phyloP scores from a whole-genome alignment of 2,329 filamentous ascomycete genomes.

The Microsporum audouinii region DNA sequence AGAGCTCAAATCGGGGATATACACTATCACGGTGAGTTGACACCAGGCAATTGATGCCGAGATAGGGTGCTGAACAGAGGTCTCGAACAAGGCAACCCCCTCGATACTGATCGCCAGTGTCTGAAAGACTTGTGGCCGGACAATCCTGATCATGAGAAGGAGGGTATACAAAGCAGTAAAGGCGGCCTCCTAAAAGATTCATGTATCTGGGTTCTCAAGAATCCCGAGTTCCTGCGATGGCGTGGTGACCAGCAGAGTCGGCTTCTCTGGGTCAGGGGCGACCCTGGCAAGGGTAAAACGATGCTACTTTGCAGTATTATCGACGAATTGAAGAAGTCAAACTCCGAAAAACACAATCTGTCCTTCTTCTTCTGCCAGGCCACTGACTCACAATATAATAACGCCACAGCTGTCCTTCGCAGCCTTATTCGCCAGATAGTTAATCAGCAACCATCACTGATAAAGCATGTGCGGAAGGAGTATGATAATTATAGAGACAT shows the following conservation, averaged over 20 bases:
- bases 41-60: no score
- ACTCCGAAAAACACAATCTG: constrained; percentile 2
- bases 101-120: not conserved
- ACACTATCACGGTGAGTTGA: no score
- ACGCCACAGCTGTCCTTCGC: constrained; percentile 31
- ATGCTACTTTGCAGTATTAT: constrained; percentile 29
- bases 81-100: no score
- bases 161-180: not conserved
- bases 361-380: constrained; percentile 34
- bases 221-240: not conserved
- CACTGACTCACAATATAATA: constrained; percentile 29
- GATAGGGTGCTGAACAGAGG: no score
- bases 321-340: constrained; percentile 14
- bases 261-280: constrained; percentile 30
- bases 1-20: no score
- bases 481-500: not conserved
- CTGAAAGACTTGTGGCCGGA: not conserved
- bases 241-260: not conserved
- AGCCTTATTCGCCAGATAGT: constrained; percentile 36
- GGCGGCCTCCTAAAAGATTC: not conserved
- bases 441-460: constrained; percentile 23
- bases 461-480: constrained; percentile 22
- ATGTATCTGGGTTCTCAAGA: not conserved
- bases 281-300: constrained; percentile 32
- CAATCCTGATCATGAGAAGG: not conserved